Evolutionary conservation across 2,329 filamentous ascomycete genomes (phyloP).

Genomic region (Neonectria ditissima): DNA sequence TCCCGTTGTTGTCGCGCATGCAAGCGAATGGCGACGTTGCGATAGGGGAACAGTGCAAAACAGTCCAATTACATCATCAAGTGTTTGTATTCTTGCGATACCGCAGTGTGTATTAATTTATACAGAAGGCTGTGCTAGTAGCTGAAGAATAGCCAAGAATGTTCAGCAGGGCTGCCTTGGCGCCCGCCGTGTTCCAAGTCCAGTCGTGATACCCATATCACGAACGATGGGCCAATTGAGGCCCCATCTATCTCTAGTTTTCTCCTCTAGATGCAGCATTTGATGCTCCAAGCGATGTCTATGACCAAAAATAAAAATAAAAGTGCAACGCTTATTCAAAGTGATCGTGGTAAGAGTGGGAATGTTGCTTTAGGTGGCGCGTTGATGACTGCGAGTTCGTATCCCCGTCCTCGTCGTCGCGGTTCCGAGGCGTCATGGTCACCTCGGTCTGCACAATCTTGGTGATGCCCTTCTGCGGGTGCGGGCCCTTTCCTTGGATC

Average conservation of each 20-base stretch:
- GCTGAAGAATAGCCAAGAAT: background rate
- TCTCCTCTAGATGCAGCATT: background rate
- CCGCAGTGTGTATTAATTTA: background rate
- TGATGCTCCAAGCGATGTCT: background rate
- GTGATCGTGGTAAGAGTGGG: slow-evolving; percentile 1
- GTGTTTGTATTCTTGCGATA: background rate
- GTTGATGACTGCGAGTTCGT: slow-evolving; percentile 40
- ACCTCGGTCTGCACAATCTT: slow-evolving; percentile 40
- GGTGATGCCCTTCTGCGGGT: slow-evolving; percentile 34
- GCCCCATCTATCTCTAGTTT: background rate
- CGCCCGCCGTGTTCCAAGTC: background rate
- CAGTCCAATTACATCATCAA: background rate
- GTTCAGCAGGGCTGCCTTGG: background rate
- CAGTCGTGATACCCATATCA: background rate
- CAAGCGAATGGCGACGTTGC: background rate
- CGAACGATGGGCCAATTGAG: background rate
- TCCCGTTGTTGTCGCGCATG: background rate
- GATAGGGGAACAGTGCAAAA: background rate
- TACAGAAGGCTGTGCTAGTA: background rate
- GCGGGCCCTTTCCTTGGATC: background rate
- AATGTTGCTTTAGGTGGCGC: slow-evolving; percentile 28
- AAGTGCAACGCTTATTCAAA: background rate
- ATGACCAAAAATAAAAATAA: background rate
- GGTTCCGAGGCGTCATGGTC: slow-evolving; percentile 29
- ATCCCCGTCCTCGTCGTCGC: slow-evolving; percentile 34